Evolutionary conservation across 1,284 basidiomycete species (phyloP).

Genomic region (Ceratobasidium papillatum): DNA sequence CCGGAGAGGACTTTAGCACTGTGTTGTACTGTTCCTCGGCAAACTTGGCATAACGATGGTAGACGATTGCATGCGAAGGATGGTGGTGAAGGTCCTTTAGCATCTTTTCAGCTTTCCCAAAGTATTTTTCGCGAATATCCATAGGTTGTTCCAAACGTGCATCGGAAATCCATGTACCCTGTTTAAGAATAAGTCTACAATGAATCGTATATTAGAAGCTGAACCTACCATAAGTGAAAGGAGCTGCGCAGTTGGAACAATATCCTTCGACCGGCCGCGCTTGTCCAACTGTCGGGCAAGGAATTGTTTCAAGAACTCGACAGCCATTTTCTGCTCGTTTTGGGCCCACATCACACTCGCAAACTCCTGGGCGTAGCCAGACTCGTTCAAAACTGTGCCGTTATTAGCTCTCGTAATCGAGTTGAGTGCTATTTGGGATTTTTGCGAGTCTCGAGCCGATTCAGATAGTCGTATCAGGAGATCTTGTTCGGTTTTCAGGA

Average conservation of each 20-base stretch:
- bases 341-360: constrained; percentile 91
- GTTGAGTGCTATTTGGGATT: constrained; percentile 86
- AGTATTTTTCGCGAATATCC: constrained; percentile 77
- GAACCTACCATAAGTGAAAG: constrained; percentile 53
- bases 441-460: constrained; percentile 74
- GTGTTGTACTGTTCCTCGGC: constrained; percentile 84
- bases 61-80: constrained; percentile 57
- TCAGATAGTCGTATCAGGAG: constrained; percentile 79
- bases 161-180: constrained; percentile 91
- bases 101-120: constrained; percentile 67
- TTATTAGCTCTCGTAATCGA: constrained; percentile 72
- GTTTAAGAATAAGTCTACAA: constrained; percentile 40
- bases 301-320: constrained; percentile 73
- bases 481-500: constrained; percentile 71
- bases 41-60: constrained; percentile 86
- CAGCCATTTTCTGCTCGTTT: constrained; percentile 84
- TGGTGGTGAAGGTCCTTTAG: constrained; percentile 47
- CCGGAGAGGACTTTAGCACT: constrained; percentile 72
- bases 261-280: not conserved
- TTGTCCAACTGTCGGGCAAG: constrained; percentile 46
- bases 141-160: constrained; percentile 84
- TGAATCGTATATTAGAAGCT: constrained; percentile 65
- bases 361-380: constrained; percentile 67
- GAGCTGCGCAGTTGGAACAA: constrained; percentile 53
- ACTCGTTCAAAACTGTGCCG: constrained; percentile 63